Conservation (phyloP, 2,329 filamentous ascomycete genomes). For the Aschersonia sp. region DNA sequence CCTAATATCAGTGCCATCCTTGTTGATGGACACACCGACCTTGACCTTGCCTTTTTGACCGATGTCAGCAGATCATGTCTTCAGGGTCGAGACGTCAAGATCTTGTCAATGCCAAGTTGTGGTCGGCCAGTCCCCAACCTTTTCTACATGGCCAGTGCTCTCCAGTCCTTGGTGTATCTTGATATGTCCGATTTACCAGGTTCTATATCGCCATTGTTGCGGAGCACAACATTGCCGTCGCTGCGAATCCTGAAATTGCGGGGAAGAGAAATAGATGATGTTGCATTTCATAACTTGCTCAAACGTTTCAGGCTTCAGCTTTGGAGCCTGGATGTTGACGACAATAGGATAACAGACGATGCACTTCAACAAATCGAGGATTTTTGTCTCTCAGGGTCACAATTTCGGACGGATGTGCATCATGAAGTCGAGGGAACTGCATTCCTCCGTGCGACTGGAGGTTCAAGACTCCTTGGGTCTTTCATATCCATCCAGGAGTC, state of each 20-base stretch:
- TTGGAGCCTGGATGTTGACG: conserved; percentile 42
- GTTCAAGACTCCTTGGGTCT: conserved; percentile 20
- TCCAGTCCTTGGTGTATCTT: conserved; percentile 32
- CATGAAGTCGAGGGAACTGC: conserved; percentile 32
- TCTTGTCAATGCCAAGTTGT: conserved; percentile 32
- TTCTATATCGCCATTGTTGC: conserved; percentile 22
- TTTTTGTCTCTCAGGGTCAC: conserved; percentile 16
- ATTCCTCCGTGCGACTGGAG: conserved; percentile 9
- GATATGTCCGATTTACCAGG: conserved; percentile 36
- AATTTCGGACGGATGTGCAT: conserved; percentile 20
- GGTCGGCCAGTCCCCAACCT: conserved; percentile 21
- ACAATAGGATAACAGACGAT: conserved; percentile 36
- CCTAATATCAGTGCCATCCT: conserved; percentile 31
- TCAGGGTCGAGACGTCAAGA: conserved; percentile 7
- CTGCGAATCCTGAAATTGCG: conserved; percentile 38
- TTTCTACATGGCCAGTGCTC: conserved; percentile 22
- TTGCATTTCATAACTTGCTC: conserved; percentile 12
- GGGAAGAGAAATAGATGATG: conserved; percentile 30
- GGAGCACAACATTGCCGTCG: conserved; percentile 22
- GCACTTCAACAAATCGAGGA: conserved; percentile 17
- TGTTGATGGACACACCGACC: conserved; percentile 29
- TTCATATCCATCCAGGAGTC: conserved; percentile 35
- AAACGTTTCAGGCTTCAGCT: conserved; percentile 24
- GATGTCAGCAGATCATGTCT: conserved; percentile 4
- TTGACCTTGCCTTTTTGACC: conserved; percentile 25